Conservation (phyloP, 2,329 filamentous ascomycete species). For the Acrocalymma vagum region DNA sequence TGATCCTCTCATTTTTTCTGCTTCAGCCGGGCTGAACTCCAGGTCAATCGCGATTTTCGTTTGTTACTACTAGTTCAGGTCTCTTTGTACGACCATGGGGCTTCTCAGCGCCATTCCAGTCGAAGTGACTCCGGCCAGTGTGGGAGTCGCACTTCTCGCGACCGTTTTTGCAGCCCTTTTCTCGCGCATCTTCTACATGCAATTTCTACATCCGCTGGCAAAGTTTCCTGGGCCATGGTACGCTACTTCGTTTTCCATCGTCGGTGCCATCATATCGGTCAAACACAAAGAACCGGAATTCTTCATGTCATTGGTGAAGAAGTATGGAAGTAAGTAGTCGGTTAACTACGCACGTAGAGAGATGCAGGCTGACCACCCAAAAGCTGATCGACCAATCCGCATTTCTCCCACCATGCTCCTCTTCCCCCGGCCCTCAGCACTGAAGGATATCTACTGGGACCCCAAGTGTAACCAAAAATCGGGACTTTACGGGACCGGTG, state of each 20-base stretch:
- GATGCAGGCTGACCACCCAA: slow-evolving; percentile 3
- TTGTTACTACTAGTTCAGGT: too few relatives aligned
- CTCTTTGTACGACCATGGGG: too few relatives aligned
- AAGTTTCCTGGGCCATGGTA: slow-evolving; percentile 55
- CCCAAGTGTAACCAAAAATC: slow-evolving; percentile 47
- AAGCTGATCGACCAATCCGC: slow-evolving; percentile 45
- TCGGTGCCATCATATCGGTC: slow-evolving; percentile 35
- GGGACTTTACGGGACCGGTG: slow-evolving; percentile 45
- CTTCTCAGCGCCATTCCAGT: slow-evolving; percentile 5
- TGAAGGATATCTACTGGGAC: slow-evolving; percentile 53
- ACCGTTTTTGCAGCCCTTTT: slow-evolving; percentile 15
- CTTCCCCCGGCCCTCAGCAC: slow-evolving; percentile 44
- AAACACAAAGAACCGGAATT: slow-evolving; percentile 37
- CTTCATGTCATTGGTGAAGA: slow-evolving; percentile 34
- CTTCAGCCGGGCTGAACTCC: too few relatives aligned
- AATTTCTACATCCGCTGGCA: slow-evolving; percentile 53
- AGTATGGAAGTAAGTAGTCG: slow-evolving; percentile 37
- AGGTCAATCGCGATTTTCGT: too few relatives aligned
- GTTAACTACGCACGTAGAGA: background rate
- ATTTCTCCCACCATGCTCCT: slow-evolving; percentile 49
- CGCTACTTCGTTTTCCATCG: slow-evolving; percentile 43
- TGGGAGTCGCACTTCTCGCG: slow-evolving; percentile 7
- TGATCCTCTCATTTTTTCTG: too few relatives aligned
- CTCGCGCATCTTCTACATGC: slow-evolving; percentile 42
- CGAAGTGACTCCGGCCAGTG: slow-evolving; percentile 2